phyloP scores from a whole-genome alignment of 306 rosid genomes.

The Bauhinia variegata region DNA sequence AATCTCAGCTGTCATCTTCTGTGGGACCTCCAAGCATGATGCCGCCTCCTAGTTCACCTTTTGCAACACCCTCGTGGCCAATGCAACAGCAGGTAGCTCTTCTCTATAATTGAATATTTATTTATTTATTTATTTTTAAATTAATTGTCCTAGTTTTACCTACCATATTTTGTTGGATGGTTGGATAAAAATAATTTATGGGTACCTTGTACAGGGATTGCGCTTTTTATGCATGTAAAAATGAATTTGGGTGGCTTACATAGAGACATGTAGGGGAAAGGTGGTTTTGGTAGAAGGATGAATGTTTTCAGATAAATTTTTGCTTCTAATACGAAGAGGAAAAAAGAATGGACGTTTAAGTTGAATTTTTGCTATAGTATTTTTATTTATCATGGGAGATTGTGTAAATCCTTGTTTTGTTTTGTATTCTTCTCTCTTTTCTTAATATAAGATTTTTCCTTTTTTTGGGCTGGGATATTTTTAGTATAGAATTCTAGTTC shows the following conservation, averaged over 20 bases:
- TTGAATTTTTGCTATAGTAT: no score
- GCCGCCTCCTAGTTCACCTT: slow-evolving; percentile 65
- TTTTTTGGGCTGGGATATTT: background rate
- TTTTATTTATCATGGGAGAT: background rate
- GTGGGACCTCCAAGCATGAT: no score
- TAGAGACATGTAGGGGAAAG: background rate
- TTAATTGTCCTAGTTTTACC: background rate
- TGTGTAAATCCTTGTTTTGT: background rate
- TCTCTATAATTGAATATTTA: background rate
- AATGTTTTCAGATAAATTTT: background rate
- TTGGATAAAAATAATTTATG: slow-evolving; percentile 23
- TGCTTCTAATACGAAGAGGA: background rate
- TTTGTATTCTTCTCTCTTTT: no score
- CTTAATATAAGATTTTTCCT: no score
- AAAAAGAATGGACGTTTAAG: no score
- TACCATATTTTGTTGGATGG: slow-evolving; percentile 21
- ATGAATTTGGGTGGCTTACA: background rate
- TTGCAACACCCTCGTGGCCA: slow-evolving; percentile 73
- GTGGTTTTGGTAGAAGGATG: no score
- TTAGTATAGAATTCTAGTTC: background rate
- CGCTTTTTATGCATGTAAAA: background rate
- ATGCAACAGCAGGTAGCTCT: slow-evolving; percentile 80
- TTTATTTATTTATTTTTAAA: slow-evolving; percentile 21
- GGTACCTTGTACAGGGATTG: background rate
- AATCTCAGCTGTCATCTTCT: slow-evolving; percentile 66